Evolutionary conservation across 2,329 filamentous ascomycete genomes (phyloP), one percentile per base, ranked within the genome.

Genomic region (Aspergillus alliaceus): DNA sequence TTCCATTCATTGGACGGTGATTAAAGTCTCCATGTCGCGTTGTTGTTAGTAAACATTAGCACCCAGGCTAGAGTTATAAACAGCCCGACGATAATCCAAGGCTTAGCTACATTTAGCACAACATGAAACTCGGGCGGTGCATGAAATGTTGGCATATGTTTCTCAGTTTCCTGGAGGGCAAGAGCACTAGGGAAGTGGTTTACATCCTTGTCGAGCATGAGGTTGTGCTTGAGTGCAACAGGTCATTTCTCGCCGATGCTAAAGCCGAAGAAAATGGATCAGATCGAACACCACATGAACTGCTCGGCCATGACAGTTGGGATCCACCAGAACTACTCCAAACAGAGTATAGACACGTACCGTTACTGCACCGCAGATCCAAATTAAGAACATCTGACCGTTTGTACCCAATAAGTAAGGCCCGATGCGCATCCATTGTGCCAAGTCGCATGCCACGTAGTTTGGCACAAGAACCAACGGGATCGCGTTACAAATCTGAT

Each of bases 391-490:
- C 29, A 32, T 14, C 15, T 18, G 20, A 14, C n/a, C 40, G 24
- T n/a, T 27, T 29, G 40, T 27, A 44, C 40, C 40, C 40, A 44
- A 48, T 48, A 32, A 20, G 25, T 9, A 20, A 20, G 14, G 18
- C 44, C 39, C 44, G 31, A 47, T 31, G n/a, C 8, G 27, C 42
- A 47, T 31, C 42, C 25, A 31, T 25, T 29, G 25, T 25, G 44
- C 27, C 44, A 32, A 32, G 44, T 32, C 18, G 44, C 44, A 48
- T 48, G 44, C 44, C 44, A 48, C 44, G 44, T 48, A 48, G 44
- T 32, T 27, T 20, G 44, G 25, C 44, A 18, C 44, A 22, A 32
- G n/a, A 6, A 32, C 44, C 44, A 48, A 31, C 29, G 11, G 20
- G 9, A 48, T 12, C n/a, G 27, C 27, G 18, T 48, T 32, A 48